Percentiles rank a stretch among this genome's conserved stretches.
These are phyloP conservation scores for Phaeosphaeriaceae sp. DNA, from an alignment of 2,329 filamentous ascomycete genomes.

Conservation along the genomic window DNA sequence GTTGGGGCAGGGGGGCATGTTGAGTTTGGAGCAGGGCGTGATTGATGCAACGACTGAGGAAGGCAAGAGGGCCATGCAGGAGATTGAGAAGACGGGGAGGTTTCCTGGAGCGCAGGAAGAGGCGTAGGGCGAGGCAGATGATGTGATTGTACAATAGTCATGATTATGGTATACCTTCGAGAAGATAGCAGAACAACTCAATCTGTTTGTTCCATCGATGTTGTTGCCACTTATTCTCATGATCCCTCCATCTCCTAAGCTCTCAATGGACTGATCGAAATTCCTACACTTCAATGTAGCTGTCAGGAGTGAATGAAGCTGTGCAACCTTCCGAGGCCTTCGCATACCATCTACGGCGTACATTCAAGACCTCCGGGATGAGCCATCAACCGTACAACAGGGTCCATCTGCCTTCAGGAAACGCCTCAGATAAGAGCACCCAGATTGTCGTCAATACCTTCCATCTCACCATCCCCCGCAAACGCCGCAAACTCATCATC, in stretches of 20 bases:
- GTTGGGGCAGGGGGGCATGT: constrained; percentile 82
- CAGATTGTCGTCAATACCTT: constrained; percentile 67
- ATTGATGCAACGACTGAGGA: constrained; percentile 94
- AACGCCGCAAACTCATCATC: constrained; percentile 50
- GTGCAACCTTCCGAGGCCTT: neutral
- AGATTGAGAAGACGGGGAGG: constrained; percentile 60
- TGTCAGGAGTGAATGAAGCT: too few species aligned
- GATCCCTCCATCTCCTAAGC: too few species aligned
- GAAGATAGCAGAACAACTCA: neutral
- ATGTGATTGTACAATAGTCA: constrained; percentile 1
- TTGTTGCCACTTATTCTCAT: neutral
- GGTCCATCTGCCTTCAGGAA: neutral
- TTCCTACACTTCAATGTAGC: too few species aligned
- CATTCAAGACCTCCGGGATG: too few species aligned
- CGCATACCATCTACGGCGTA: too few species aligned
- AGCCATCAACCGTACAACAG: neutral
- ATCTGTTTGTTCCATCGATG: neutral
- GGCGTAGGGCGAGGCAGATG: neutral
- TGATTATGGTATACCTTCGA: constrained; percentile 9
- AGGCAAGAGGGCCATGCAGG: constrained; percentile 77
- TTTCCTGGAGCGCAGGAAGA: constrained; percentile 39
- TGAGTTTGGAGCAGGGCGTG: constrained; percentile 90
- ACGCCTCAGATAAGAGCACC: constrained; percentile 57
- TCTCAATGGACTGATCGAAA: too few species aligned
- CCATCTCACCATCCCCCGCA: constrained; percentile 58